phyloP scores from a whole-genome alignment of 192 early-diverging fungal genomes.

The Entomortierella lignicola region DNA sequence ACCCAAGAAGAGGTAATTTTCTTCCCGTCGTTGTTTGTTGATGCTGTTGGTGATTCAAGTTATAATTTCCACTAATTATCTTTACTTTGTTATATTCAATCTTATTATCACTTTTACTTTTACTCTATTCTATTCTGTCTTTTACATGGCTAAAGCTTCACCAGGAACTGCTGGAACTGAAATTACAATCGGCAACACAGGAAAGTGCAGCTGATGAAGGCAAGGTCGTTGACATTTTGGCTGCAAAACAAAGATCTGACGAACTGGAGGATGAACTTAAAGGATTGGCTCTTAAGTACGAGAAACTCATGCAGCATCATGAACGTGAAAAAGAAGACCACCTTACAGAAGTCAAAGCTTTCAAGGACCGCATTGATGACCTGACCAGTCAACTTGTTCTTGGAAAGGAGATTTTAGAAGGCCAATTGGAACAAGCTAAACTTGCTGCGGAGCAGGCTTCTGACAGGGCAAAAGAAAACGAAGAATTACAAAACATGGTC shows the following conservation, averaged over 20 bases:
- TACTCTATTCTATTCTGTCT: background rate
- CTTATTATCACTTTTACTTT: too few species aligned
- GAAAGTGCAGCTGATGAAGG: constrained; percentile 16
- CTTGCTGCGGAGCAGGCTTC: constrained; percentile 23
- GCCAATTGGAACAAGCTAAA: constrained; percentile 32
- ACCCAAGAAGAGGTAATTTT: constrained; percentile 30
- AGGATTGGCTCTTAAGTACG: constrained; percentile 37
- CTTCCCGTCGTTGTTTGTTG: too few species aligned
- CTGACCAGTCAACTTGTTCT: constrained; percentile 17
- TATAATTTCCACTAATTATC: too few species aligned
- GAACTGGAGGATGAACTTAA: constrained; percentile 37
- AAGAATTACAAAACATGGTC: constrained; percentile 43
- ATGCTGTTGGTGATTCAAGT: too few species aligned
- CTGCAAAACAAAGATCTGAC: constrained; percentile 11
- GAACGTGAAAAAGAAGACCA: constrained; percentile 20
- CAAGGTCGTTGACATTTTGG: background rate
- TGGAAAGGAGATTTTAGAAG: constrained; percentile 36
- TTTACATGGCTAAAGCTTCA: constrained; percentile 16
- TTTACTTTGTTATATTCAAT: too few species aligned
- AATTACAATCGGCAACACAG: constrained; percentile 38
- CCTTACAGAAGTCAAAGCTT: constrained; percentile 20
- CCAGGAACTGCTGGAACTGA: constrained; percentile 39
- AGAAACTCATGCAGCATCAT: constrained; percentile 30
- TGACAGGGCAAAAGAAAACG: constrained; percentile 27
- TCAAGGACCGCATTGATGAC: constrained; percentile 45